Evolutionary conservation across 352 stramenopile genomes (phyloP).

Genomic region (Globisporangium perplexum): DNA sequence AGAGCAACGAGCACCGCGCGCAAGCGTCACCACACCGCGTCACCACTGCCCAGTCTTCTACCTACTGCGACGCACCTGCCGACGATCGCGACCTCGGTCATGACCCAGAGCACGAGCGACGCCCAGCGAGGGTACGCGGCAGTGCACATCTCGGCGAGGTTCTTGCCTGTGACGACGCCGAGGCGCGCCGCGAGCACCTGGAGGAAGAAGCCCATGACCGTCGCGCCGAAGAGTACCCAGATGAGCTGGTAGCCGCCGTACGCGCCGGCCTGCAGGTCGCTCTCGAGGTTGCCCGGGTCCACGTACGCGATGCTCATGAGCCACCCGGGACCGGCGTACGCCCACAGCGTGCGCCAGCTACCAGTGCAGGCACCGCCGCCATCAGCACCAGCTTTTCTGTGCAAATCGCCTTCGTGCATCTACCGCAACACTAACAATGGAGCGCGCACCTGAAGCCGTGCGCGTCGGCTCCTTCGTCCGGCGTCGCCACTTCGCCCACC

Average conservation of each 20-base stretch:
- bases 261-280: conserved; percentile 91
- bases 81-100: conserved; percentile 93
- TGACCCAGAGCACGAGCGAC: conserved; percentile 85
- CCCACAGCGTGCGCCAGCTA: conserved; percentile 76
- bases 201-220: conserved; percentile 91
- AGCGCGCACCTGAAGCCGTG: conserved; percentile 16
- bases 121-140: conserved; percentile 71
- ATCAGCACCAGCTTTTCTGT: too few species aligned
- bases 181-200: conserved; percentile 91
- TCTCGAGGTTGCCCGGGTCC: conserved; percentile 95
- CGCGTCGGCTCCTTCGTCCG: conserved; percentile 33
- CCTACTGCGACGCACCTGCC: conserved; percentile 4
- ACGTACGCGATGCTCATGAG: conserved; percentile 96
- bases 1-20: not conserved
- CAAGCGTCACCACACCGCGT: not conserved
- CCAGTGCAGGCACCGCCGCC: not conserved
- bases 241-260: conserved; percentile 89
- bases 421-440: too few species aligned
- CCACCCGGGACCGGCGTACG: conserved; percentile 78
- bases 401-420: too few species aligned
- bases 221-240: conserved; percentile 91
- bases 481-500: conserved; percentile 42
- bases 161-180: conserved; percentile 89
- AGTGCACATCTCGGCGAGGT: conserved; percentile 88
- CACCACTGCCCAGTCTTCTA: too few species aligned